phyloP scores from a whole-genome alignment of 2,329 filamentous ascomycete genomes.

The Colletotrichum sp. region DNA sequence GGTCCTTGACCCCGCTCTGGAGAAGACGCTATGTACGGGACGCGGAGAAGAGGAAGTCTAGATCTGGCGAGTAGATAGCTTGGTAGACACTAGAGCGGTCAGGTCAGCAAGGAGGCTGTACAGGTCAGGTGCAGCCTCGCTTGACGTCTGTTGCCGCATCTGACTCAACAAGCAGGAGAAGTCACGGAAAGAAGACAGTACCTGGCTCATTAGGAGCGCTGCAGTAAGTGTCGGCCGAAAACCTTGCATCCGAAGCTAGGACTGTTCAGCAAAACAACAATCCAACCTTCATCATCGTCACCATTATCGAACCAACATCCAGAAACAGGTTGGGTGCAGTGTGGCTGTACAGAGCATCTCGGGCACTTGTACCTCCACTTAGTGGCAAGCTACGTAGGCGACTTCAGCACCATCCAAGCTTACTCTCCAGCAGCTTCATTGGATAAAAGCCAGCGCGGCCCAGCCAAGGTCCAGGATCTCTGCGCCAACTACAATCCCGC shows the following conservation, averaged over 20 bases:
- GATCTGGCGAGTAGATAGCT: not conserved
- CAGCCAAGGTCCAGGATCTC: not conserved
- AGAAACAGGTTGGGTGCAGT: not conserved
- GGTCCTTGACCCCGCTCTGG: not conserved
- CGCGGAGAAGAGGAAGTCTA: not conserved
- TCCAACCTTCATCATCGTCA: not conserved
- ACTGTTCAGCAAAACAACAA: not conserved
- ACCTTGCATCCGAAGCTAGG: not conserved
- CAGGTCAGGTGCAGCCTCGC: slow-evolving; percentile 15
- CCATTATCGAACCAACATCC: not conserved
- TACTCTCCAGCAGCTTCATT: not conserved
- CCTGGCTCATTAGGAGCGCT: not conserved
- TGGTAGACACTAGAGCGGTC: not conserved
- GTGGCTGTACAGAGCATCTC: not conserved
- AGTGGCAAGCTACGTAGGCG: not conserved
- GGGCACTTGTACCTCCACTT: not conserved
- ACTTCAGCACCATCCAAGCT: not conserved
- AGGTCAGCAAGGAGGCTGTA: slow-evolving; percentile 13
- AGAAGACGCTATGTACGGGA: not conserved
- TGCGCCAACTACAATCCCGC: not conserved
- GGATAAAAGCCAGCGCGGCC: slow-evolving; percentile 1
- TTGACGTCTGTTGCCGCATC: not conserved
- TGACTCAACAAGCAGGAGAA: not conserved
- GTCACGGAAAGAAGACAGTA: not conserved
- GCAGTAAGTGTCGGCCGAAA: not conserved